Percentiles rank a stretch among this genome's conserved stretches.
These are phyloP conservation scores for Oryza rufipogon DNA, from an alignment of 176 grass and related monocot species.

Conservation along the genomic window DNA sequence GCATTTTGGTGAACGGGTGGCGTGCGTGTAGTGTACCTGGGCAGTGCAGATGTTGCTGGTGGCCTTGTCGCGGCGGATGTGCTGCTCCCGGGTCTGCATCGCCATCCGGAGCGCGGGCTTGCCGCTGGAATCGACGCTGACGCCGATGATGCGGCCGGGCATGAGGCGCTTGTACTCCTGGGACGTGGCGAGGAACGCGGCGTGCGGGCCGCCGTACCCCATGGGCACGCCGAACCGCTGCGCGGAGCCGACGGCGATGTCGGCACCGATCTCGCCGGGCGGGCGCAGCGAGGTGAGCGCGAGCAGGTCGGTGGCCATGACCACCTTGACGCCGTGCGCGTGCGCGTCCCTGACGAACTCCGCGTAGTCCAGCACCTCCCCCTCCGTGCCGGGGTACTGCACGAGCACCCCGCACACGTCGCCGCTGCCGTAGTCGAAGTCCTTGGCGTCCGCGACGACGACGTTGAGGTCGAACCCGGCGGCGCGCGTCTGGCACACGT, in stretches of 20 bases:
- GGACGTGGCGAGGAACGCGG: slow-evolving; percentile 91
- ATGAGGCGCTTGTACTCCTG: slow-evolving; percentile 98
- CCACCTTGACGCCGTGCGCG: slow-evolving; percentile 83
- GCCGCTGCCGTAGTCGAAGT: slow-evolving; percentile 75
- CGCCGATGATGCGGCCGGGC: slow-evolving; percentile 90
- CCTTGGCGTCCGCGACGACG: slow-evolving; percentile 70
- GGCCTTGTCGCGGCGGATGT: slow-evolving; percentile 97
- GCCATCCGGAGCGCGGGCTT: slow-evolving; percentile 95
- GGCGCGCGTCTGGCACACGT: slow-evolving; percentile 86
- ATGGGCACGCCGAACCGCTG: slow-evolving; percentile 98
- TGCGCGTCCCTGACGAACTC: slow-evolving; percentile 89
- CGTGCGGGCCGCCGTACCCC: slow-evolving; percentile 97
- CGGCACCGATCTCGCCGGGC: slow-evolving; percentile 85
- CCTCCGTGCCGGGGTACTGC: slow-evolving; percentile 93
- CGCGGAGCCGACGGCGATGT: slow-evolving; percentile 93
- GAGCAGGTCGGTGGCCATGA: slow-evolving; percentile 94
- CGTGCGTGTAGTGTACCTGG: slow-evolving; percentile 54
- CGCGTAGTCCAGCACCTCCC: slow-evolving; percentile 86
- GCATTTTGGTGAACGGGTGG: slow-evolving; percentile 40
- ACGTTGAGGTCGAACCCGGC: slow-evolving; percentile 79
- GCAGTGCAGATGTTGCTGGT: slow-evolving; percentile 99
- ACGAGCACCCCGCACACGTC: slow-evolving; percentile 95
- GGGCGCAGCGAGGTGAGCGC: slow-evolving; percentile 81
- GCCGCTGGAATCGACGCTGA: slow-evolving; percentile 86
- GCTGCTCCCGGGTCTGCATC: slow-evolving; percentile 98